Evolutionary conservation across 495 filamentous ascomycete species (phyloP), one percentile per base, ranked within the genome.

Genomic region (Aspergillus egyptiacus): DNA sequence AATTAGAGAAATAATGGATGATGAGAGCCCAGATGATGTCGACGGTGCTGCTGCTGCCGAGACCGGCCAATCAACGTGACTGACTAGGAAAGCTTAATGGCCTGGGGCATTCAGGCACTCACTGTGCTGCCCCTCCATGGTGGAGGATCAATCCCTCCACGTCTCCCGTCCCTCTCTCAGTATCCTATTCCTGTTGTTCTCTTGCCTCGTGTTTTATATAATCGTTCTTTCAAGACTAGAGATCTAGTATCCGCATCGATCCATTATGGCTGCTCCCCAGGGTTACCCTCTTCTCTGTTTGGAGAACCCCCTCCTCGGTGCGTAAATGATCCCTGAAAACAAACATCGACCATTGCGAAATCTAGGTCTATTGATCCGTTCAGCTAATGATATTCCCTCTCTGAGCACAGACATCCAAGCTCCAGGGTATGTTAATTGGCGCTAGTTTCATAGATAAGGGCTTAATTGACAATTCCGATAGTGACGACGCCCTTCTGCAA

Each of bases 261-360:
- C 34, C 49, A 46, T 46, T 33, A 93, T 91, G 87, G 75, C 85
- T 50, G 63, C 83, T 55, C 67, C 69, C 44, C 82, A 85, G 67
- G 82, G 85, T 64, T 97, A 85, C 73, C 75, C 83, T 66, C 82
- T 98, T 51, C 74, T 96, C 52, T 90, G 86, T 71, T 69, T 98
- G 61, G 93, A 95, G 82, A 98, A 98, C 69, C 93, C 93, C 65
- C 80, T 98, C 56, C 84, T 98, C 55, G 88, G 87, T 91, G 71
- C 56, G 82, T 78, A 37, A 45, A 59, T 38, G 18, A 18, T 37
- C 18, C 31, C 38, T 42, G 33, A 25, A n/a, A 4, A 34, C 36
- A 5, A 14, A 28, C 20, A 38, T 17, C 18, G 2, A 9, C 14
- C 15, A 38, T 46, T 40, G 8, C 30, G 8, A 18, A 11, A 27